phyloP scores from a whole-genome alignment of 805 yeast species.

The Metschnikowia aberdeeniae region DNA sequence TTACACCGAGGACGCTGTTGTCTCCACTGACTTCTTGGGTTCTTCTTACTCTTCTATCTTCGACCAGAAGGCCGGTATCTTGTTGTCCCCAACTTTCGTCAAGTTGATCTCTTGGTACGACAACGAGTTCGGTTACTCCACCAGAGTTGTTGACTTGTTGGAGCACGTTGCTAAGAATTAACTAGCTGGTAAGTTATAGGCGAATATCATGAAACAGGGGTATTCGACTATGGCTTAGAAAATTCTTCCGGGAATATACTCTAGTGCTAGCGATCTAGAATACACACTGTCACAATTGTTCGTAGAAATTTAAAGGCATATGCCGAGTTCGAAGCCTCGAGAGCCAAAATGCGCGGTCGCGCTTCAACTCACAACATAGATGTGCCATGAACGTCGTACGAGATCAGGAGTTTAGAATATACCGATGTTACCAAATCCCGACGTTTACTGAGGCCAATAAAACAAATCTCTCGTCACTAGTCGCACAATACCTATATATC shows the following conservation, averaged over 20 bases:
- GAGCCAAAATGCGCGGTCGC: no score
- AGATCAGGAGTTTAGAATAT: conserved; percentile 9
- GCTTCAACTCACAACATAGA: not conserved
- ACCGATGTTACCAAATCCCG: conserved; percentile 8
- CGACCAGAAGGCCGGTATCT: conserved; percentile 88
- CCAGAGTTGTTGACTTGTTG: conserved; percentile 90
- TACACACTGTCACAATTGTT: not conserved
- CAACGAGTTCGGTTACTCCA: conserved; percentile 93
- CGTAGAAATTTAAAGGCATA: not conserved
- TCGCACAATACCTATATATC: conserved; percentile 11
- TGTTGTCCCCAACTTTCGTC: conserved; percentile 81
- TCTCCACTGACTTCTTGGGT: conserved; percentile 83
- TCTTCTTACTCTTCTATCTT: conserved; percentile 84
- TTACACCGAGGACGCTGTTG: conserved; percentile 91
- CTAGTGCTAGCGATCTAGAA: not conserved
- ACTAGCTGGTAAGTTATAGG: conserved; percentile 15
- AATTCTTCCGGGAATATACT: not conserved
- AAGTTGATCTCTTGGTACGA: conserved; percentile 94
- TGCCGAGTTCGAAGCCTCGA: no score
- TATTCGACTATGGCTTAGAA: conserved; percentile 7
- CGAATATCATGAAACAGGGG: not conserved
- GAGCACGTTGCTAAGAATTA: conserved; percentile 64
- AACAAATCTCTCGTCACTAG: conserved; percentile 1
- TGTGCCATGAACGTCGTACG: conserved; percentile 9
- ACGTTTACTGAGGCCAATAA: conserved; percentile 4